Evolutionary conservation across 495 filamentous ascomycete species (phyloP).

Genomic region (Aspergillus baeticus): DNA sequence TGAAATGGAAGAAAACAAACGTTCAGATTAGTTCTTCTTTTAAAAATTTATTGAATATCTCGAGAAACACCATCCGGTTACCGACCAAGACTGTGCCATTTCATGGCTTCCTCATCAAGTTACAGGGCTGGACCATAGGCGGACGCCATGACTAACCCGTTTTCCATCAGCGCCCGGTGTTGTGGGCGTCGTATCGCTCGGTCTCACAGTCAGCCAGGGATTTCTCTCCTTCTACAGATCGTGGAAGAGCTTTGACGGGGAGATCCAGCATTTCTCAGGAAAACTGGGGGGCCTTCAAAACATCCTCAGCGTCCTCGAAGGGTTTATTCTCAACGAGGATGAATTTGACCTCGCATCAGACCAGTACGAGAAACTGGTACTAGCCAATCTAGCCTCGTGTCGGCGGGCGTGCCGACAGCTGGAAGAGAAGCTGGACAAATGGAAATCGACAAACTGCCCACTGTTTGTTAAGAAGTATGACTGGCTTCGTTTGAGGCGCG

Average conservation of each 20-base stretch:
- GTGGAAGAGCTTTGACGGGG: background rate
- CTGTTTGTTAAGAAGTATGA: background rate
- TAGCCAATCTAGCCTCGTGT: background rate
- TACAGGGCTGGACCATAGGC: too few species aligned
- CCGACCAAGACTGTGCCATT: too few species aligned
- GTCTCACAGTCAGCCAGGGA: background rate
- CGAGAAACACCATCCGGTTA: too few species aligned
- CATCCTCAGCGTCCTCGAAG: background rate
- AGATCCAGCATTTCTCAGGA: background rate
- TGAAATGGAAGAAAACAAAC: background rate
- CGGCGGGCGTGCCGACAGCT: background rate
- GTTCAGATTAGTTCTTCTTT: too few species aligned
- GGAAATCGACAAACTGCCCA: background rate
- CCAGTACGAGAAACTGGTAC: background rate
- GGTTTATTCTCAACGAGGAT: background rate
- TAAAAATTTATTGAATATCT: too few species aligned
- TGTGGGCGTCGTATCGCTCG: background rate
- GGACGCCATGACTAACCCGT: background rate
- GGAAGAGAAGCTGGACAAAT: background rate
- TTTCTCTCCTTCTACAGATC: background rate
- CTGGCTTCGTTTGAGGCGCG: background rate
- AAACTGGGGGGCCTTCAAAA: background rate
- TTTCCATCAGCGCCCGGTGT: background rate
- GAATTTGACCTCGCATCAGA: background rate
- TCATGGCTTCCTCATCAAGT: too few species aligned